phyloP scores from a whole-genome alignment of 805 yeast species.

The Dipodascus geniculatus region DNA sequence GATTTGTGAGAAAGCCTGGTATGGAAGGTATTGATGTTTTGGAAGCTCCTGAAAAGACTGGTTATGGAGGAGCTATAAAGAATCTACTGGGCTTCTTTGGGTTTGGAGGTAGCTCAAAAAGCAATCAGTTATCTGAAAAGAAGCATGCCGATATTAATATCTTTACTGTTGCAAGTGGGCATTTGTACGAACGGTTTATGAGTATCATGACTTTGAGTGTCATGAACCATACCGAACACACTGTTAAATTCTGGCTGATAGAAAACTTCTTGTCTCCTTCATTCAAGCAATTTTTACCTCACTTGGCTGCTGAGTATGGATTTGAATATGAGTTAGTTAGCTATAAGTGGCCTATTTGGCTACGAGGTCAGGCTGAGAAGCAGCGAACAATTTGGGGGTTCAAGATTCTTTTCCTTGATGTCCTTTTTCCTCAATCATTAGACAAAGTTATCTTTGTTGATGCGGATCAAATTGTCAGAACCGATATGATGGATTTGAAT shows the following conservation, averaged over 20 bases:
- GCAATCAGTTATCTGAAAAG: conserved; percentile 6
- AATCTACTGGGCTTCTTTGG: conserved; percentile 9
- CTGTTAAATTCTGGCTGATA: conserved; percentile 76
- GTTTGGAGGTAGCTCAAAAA: conserved; percentile 4
- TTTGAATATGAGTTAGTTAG: conserved; percentile 69
- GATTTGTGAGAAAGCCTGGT: conserved; percentile 33
- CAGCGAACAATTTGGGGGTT: conserved; percentile 82
- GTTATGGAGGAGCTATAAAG: conserved; percentile 7
- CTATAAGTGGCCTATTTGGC: conserved; percentile 90
- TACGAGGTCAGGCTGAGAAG: conserved; percentile 63
- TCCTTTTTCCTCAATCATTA: conserved; percentile 68
- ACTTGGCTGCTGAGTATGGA: conserved; percentile 42
- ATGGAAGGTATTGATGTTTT: conserved; percentile 22
- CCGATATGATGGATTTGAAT: conserved; percentile 59
- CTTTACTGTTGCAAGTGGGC: conserved; percentile 77
- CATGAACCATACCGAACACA: conserved; percentile 46
- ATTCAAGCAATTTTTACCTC: conserved; percentile 49
- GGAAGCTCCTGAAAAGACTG: conserved; percentile 9
- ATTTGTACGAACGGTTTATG: conserved; percentile 58
- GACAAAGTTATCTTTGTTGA: conserved; percentile 75
- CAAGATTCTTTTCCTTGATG: conserved; percentile 78
- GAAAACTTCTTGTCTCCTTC: conserved; percentile 70
- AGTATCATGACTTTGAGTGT: conserved; percentile 77
- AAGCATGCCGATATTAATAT: conserved; percentile 58
- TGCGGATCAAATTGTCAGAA: conserved; percentile 70